phyloP scores from a whole-genome alignment of 345 rosid species.

The Rhodamnia rubescens region DNA sequence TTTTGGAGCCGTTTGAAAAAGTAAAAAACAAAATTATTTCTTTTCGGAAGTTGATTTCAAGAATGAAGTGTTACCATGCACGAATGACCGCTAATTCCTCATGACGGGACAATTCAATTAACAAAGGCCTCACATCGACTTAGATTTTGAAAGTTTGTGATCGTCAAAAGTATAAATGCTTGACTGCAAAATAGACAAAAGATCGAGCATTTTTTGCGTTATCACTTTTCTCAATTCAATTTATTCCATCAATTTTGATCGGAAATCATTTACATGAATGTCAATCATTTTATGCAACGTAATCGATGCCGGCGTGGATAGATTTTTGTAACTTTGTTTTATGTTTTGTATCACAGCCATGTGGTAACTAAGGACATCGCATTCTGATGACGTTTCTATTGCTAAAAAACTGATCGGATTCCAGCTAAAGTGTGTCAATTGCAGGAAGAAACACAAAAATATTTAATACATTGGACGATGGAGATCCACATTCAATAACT shows the following conservation, averaged over 20 bases:
- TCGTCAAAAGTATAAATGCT: neutral
- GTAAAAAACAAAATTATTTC: too few species aligned
- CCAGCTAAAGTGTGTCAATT: neutral
- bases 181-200: neutral
- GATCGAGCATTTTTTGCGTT: neutral
- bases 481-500: neutral
- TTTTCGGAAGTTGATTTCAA: too few species aligned
- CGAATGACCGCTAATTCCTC: rapidly evolving
- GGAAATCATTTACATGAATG: too few species aligned
- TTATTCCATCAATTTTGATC: too few species aligned
- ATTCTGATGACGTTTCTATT: neutral
- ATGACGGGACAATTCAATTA: neutral
- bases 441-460: neutral
- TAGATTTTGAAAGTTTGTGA: neutral
- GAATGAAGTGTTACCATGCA: too few species aligned
- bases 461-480: neutral
- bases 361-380: neutral
- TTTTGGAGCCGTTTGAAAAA: too few species aligned
- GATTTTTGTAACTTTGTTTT: too few species aligned
- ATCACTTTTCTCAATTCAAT: neutral
- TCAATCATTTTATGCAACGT: too few species aligned
- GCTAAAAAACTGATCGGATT: neutral
- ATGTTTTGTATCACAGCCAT: neutral
- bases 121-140: neutral
- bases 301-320: too few species aligned